Evolutionary conservation across 345 rosid genomes (phyloP), one percentile per base, ranked within the genome.

Genomic region (Eucalyptus marginata): DNA sequence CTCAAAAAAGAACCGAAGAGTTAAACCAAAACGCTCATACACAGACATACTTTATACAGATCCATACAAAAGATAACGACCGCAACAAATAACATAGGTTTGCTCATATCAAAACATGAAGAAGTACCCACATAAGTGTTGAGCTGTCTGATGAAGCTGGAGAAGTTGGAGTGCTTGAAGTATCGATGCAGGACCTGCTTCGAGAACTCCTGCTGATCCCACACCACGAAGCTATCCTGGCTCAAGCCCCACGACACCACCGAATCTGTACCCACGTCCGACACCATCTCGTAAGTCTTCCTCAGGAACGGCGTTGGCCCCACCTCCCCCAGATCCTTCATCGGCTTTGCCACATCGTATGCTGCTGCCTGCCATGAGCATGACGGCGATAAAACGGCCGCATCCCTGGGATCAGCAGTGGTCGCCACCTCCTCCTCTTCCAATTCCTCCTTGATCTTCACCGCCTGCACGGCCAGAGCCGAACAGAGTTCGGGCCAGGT

Each of bases 151-250:
- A 54, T 54, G 58, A 54, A 54, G 58, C 58, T 54, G 40, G 97
- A 93, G 92, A 95, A 95, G 68, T 95, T 95, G 44, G 86, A 93
- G 94, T 95, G 97, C 90, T 95, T 95, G 92, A 95, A 95, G 92
- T 92, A 94, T 90, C 90, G 93, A 1, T 94, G 97, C 40, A 95
- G 95, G 12, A 95, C 89, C 52, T 31, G 50, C 80, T 90, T 91
- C 0, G 95, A 91, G 90, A 95, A 92, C 86, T 87, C 81, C 46
- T 91, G 89, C 43, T 89, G 87, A 87, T 94, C 94, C 97, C 95
- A 94, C 43, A 95, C 93, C 49, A 94, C 90, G 91, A 94, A 94
- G 94, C 95, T 94, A 14, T 87, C 66, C 9, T 90, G 90, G 86
- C 86, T 92, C 71, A 51, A 52, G 87, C 93, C 92, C 95, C 96